Evolutionary conservation across 139 green algal genomes (phyloP).

Genomic region (Auxenochlorella pyrenoidosa): DNA sequence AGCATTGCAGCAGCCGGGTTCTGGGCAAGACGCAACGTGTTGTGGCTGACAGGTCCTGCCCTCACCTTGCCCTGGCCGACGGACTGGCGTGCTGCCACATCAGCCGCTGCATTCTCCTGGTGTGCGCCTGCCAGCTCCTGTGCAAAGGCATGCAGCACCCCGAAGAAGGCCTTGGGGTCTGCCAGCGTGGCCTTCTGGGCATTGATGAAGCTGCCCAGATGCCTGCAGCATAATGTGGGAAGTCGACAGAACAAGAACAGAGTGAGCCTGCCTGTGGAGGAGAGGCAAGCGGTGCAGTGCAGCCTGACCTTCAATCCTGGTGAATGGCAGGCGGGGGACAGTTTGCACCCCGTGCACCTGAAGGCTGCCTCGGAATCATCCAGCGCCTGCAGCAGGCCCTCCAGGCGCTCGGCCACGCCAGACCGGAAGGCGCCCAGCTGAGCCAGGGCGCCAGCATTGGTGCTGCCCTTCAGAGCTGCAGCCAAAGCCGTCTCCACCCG

Average conservation of each 20-base stretch:
- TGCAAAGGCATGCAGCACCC: constrained; percentile 50
- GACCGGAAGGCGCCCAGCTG: constrained; percentile 29
- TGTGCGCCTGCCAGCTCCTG: constrained; percentile 54
- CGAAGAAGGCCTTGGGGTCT: constrained; percentile 52
- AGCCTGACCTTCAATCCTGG: too few relatives aligned
- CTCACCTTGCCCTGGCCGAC: constrained; percentile 13
- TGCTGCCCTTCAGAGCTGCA: background rate
- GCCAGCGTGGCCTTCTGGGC: constrained; percentile 46
- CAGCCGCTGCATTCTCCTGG: constrained; percentile 50
- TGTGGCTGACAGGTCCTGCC: background rate
- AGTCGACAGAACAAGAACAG: too few relatives aligned
- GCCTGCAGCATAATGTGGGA: background rate
- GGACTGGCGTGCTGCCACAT: constrained; percentile 4
- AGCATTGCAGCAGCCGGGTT: too few relatives aligned
- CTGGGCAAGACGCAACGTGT: background rate
- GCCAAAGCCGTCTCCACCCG: background rate
- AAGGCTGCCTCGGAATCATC: background rate
- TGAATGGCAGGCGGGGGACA: too few relatives aligned
- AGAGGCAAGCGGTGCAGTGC: too few relatives aligned
- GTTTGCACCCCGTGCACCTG: too few relatives aligned
- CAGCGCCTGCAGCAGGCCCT: background rate
- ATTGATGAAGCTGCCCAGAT: constrained; percentile 55
- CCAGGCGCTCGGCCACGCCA: background rate
- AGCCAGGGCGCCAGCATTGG: background rate
- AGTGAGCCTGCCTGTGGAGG: too few relatives aligned